Percentiles rank a stretch among this genome's conserved stretches.
These are phyloP conservation scores for Asterophora lycoperdoides DNA, from an alignment of 768 basidiomycete species.

Conservation along the genomic window DNA sequence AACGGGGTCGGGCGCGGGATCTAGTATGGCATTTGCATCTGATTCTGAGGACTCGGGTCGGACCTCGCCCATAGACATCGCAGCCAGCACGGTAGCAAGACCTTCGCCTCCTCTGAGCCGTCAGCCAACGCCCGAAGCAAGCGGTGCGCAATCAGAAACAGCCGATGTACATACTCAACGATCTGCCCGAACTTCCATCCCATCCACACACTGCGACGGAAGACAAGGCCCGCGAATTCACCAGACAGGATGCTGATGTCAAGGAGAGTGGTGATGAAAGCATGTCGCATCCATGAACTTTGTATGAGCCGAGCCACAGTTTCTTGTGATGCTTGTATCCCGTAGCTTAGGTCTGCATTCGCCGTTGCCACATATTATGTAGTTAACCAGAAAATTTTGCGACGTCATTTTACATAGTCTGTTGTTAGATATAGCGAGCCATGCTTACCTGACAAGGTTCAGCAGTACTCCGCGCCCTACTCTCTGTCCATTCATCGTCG, in stretches of 20 bases:
- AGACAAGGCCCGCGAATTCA: too few relatives aligned
- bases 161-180: not conserved
- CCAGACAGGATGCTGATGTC: not conserved
- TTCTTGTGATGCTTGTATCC: not conserved
- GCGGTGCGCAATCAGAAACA: not conserved
- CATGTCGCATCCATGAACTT: too few relatives aligned
- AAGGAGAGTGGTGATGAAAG: too few relatives aligned
- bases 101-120: not conserved
- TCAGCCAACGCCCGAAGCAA: not conserved
- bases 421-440: slow-evolving; percentile 14
- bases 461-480: too few relatives aligned
- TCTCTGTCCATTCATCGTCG: slow-evolving; percentile 11
- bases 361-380: not conserved
- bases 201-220: not conserved
- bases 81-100: not conserved
- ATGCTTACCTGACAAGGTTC: slow-evolving; percentile 15
- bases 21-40: not conserved
- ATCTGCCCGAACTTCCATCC: not conserved
- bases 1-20: not conserved
- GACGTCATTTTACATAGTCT: slow-evolving; percentile 3
- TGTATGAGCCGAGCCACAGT: not conserved
- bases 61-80: not conserved
- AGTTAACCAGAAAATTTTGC: not conserved
- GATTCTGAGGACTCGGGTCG: not conserved
- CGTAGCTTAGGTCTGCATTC: not conserved